Base-by-base conservation (phyloP, 441 rosid species). In the Arabidopsis hybrid region DNA sequence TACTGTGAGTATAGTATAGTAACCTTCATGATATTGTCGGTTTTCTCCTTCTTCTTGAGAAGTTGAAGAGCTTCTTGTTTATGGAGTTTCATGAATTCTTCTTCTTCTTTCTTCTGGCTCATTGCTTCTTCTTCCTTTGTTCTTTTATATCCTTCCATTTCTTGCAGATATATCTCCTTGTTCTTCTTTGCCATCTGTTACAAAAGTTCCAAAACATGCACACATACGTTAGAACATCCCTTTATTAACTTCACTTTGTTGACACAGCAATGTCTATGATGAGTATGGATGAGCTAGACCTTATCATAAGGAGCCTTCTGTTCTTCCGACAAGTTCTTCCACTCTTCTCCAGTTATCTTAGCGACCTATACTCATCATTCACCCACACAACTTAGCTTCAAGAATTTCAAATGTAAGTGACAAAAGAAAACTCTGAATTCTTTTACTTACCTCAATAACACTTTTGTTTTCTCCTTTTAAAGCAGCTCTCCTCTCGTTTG, bases 1-100 rank as follows among this genome's bases (percentile, higher is more conserved):
- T 11, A 53, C 26, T 53, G 36, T 29, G 16, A 47, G 26, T 7
- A 3, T 31, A 12, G 14, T 9, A 1, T 18, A 62, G 49, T 11
- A 32, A 63, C 74, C 69, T 70, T 67, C 1, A 71, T 70, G 50
- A 80, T 26, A 85, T 87, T 87, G 2, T 88, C 97, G 4, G 97
- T 81, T 78, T 85, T 92, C 83, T 94, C 97, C 74, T 95, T 94
- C 87, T 87, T 94, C 88, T 86, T 95, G 5, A 92, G 93, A 39
- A 92, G 63, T 51, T 89, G 95, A 14, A 90, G 52, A 8, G 96
- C 98, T 90, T 91, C 97, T 61, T 91, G 96, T 82, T 86, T 92
- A 16, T 87, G 96, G 43, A 95, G 91, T 74, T 89, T 95, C 85
- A 90, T 65, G 72, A 80, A 72, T 67, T 95, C 97, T 46, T 90